These are phyloP conservation scores for Colletotrichum godetiae DNA, from an alignment of 2,329 filamentous ascomycete species.

Conservation along the genomic window DNA sequence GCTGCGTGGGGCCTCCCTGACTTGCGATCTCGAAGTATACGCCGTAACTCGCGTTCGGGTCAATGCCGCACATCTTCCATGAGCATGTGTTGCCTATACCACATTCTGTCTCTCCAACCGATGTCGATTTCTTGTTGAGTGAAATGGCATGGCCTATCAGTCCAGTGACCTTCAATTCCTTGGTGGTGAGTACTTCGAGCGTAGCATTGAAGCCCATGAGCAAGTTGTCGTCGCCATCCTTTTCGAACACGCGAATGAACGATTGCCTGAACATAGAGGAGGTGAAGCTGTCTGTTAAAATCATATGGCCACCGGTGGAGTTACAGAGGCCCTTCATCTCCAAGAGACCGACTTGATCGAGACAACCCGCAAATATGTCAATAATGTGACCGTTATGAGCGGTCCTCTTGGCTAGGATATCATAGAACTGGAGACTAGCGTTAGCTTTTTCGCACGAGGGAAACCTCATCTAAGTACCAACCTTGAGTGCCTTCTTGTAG, in stretches of 20 bases:
- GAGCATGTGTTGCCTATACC: slow-evolving; percentile 98
- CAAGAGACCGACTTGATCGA: slow-evolving; percentile 95
- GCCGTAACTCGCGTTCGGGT: slow-evolving; percentile 92
- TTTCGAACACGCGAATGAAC: slow-evolving; percentile 96
- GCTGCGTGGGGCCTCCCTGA: slow-evolving; percentile 86
- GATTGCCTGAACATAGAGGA: slow-evolving; percentile 99
- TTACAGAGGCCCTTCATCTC: slow-evolving; percentile 99
- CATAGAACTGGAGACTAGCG: slow-evolving; percentile 78
- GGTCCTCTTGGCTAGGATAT: slow-evolving; percentile 90
- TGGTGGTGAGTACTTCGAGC: slow-evolving; percentile 94
- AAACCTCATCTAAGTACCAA: slow-evolving; percentile 50
- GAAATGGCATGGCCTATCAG: slow-evolving; percentile 97
- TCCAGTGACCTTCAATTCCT: slow-evolving; percentile 97
- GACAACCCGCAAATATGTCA: slow-evolving; percentile 96
- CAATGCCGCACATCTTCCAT: slow-evolving; percentile 99
- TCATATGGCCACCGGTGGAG: slow-evolving; percentile 97
- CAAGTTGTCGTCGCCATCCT: slow-evolving; percentile 93
- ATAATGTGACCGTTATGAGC: slow-evolving; percentile 98
- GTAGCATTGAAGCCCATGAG: slow-evolving; percentile 99
- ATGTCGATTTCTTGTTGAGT: slow-evolving; percentile 97
- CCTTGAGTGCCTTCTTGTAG: slow-evolving; percentile 98
- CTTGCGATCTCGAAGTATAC: slow-evolving; percentile 98
- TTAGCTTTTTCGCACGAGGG: slow-evolving; percentile 40
- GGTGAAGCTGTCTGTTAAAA: slow-evolving; percentile 97
- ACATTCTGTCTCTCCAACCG: slow-evolving; percentile 96